phyloP scores from a whole-genome alignment of 306 rosid species.

The Carpinus fangiana region DNA sequence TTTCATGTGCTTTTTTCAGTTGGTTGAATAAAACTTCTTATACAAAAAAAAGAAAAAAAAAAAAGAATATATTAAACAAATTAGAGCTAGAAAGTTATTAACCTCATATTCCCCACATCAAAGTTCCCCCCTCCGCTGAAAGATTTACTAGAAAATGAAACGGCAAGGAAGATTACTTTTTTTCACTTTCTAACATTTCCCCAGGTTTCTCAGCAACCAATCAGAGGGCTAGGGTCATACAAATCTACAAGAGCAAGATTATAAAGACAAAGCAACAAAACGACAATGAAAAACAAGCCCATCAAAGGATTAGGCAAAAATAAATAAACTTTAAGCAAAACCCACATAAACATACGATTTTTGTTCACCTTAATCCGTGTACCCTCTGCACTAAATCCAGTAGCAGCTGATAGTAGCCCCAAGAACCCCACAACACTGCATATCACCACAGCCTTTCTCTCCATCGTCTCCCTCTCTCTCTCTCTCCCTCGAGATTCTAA shows the following conservation, averaged over 20 bases:
- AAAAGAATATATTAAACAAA: background rate
- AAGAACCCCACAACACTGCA: conserved; percentile 60
- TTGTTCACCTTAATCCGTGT: conserved; percentile 77
- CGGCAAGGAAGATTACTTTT: background rate
- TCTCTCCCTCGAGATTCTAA: background rate
- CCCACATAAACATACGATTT: background rate
- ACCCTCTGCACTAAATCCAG: conserved; percentile 80
- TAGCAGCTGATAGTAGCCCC: conserved; percentile 70
- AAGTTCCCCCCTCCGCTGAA: background rate
- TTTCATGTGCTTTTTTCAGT: background rate
- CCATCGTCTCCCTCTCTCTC: conserved; percentile 41
- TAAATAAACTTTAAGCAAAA: background rate
- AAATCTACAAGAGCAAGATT: background rate
- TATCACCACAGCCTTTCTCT: conserved; percentile 53
- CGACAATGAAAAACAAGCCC: background rate
- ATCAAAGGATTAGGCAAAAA: background rate
- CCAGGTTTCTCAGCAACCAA: conserved; percentile 14
- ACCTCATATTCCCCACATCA: background rate
- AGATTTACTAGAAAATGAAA: background rate
- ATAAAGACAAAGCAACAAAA: background rate
- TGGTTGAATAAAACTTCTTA: background rate
- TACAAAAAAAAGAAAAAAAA: background rate
- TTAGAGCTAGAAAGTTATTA: background rate
- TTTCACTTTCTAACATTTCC: background rate
- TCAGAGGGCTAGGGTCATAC: background rate